Conservation (phyloP, 495 filamentous ascomycete species). For the Saxispiralis lemnorum region DNA sequence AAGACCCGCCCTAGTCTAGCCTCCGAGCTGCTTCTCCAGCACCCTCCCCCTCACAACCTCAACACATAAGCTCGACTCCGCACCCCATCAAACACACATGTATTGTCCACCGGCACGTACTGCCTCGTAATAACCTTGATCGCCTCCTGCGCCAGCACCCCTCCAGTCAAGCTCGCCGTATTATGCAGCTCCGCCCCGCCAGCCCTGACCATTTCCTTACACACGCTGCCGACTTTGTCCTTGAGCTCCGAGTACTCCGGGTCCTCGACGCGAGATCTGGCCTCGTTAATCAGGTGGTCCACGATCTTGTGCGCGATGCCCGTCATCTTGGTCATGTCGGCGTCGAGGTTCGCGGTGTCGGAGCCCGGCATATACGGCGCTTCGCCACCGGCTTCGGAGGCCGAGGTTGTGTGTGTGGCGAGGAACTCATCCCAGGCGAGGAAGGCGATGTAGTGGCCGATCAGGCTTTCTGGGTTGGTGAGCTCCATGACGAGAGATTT, state of each 20-base stretch:
- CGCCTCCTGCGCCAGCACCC: conserved; percentile 84
- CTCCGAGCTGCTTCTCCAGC: neutral
- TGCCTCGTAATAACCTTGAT: conserved; percentile 94
- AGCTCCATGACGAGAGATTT: conserved; percentile 20
- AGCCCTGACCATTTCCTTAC: conserved; percentile 38
- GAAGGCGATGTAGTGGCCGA: conserved; percentile 63
- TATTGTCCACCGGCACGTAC: conserved; percentile 89
- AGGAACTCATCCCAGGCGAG: conserved; percentile 42
- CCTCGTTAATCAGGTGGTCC: conserved; percentile 32
- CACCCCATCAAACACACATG: conserved; percentile 83
- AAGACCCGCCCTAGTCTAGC: too few relatives aligned
- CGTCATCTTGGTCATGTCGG: conserved; percentile 18
- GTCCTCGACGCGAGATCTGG: conserved; percentile 26
- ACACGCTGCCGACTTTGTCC: conserved; percentile 19
- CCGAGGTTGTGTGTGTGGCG: conserved; percentile 18
- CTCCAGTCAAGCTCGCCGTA: conserved; percentile 75
- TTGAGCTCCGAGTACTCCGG: conserved; percentile 32
- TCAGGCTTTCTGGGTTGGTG: conserved; percentile 37
- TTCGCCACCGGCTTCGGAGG: conserved; percentile 8
- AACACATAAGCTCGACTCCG: conserved; percentile 61
- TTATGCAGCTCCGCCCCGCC: conserved; percentile 86
- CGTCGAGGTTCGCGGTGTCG: conserved; percentile 13
- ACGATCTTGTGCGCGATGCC: conserved; percentile 27
- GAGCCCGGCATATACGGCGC: conserved; percentile 13
- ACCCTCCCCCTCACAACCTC: conserved; percentile 16